Evolutionary conservation across 1,139 yeast genomes (phyloP), one percentile per base, ranked within the genome.

Genomic region (Spencermartinsiella ligniputridi): DNA sequence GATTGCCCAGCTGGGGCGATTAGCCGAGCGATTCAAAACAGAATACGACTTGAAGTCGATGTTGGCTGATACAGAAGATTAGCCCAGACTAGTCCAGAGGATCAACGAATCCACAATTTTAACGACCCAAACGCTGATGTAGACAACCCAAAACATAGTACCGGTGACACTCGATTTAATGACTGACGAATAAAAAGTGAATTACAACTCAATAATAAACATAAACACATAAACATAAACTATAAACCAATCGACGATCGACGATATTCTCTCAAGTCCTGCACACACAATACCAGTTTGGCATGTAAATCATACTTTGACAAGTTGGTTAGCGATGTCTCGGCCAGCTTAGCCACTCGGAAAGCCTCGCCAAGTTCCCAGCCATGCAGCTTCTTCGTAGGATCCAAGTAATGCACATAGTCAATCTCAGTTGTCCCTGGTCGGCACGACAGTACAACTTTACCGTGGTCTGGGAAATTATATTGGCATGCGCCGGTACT

Each of bases 401-500:
- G 21, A 16, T 37, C 40, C 32, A 37, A 13, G 17, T 21, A 27
- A 25, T 41, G 39, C 2, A 32, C 22, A 34, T 47, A 51, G 16
- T 48, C 54, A 13, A 41, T 53, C 27, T 44, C 49, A 37, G 45
- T 54, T 37, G 41, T 53, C 33, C 40, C 48, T 18, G 52, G 51
- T 9, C 30, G 44, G 51, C 51, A 39, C 34, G 38, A 35, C 37
- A 44, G 24, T 13, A 95, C 82, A 48, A 90, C 70, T 67, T 92
- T 92, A 67, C 85, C 90, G 61, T 92, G 98, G 67, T 92, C 98
- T 61, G 85, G 85, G 67, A 92, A 92, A 67, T 92, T 92, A 69
- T 89, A 89, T 66, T 92, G 98, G 67, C 85, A 80, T 39, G 88
- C 83, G 17, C 96, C 97, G 62, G 89, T 88, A 60, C 95, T 87